Evolutionary conservation across 306 rosid genomes (phyloP), one percentile per base, ranked within the genome.

Genomic region (Vigna angularis): DNA sequence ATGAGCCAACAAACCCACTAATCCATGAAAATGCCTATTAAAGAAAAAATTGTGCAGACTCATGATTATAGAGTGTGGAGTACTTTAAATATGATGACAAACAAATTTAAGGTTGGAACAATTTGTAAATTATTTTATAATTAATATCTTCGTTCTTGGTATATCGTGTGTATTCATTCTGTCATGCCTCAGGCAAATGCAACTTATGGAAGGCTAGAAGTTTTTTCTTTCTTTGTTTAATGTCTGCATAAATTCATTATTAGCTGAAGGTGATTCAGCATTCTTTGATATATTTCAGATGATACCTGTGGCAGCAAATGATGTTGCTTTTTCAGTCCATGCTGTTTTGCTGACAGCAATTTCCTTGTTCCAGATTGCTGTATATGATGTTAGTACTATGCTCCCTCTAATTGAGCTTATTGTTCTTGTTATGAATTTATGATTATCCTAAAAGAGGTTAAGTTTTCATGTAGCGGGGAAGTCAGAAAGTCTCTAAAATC

Each of bases 271-370:
- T 7, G 22, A 30, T 61, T 61, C 22, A 1, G 42, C 42, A 17
- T 34, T 50, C 12, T 49, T 76, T 66, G 8, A 5, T 22, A 9
- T 58, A 50, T 81, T 86, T 69, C 88, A 95, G 99, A 95, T 93
- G 99, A 95, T 93, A 79, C 99, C 99, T 2, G 97, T 95, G 9
- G 99, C 98, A 20, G 90, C 94, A 72, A 95, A 93, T 64, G 99
- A 95, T 81, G 98, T 95, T 20, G 98, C 98, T 68, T 95, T 95
- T 79, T 93, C 99, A 49, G 16, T 16, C 50, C 97, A 95, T 70
- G 99, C 99, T 55, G 99, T 95, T 83, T 59, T 95, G 9, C 65
- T 95, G 44, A 91, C 98, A 2, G 89, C 89, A 76, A 26, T 93
- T 62, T 84, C 89, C 66, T 81, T 95, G 80, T 77, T 87, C 72